Evolutionary conservation across 495 filamentous ascomycete genomes (phyloP), one percentile per base, ranked within the genome.

Genomic region (Tuber indicum): DNA sequence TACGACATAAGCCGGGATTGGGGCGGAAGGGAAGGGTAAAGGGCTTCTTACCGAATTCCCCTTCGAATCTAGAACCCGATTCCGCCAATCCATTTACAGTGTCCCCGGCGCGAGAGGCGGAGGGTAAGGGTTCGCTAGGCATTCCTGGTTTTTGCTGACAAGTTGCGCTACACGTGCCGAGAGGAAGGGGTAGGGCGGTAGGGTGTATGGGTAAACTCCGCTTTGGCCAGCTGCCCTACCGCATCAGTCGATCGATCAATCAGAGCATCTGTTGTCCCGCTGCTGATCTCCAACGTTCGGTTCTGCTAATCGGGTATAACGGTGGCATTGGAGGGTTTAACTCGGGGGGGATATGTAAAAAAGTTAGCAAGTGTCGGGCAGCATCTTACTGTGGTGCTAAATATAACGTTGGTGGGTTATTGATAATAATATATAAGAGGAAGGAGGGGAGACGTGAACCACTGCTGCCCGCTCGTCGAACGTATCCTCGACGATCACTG

Each of bases 371-470:
- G n/a, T 36, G 58, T 66, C 14, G 58, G 6, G 26, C n/a, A 32
- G 14, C 26, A 36, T 66, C 58, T 66, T 66, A 66, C 58, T 36
- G 58, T 66, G 26, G 58, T 66, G 58, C 58, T 66, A 66, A 66
- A 66, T 66, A 66, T 66, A 66, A 36, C 14, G 14, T 26, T 66
- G 58, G 14, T 36, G 58, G 58, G 32, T 66, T 36, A 10, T 1
- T 2, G n/a, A 66, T n/a, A n/a, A n/a, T n/a, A n/a, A n/a, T 26
- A 66, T 66, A 66, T 58, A 66, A 66, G n/a, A 17, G 58, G n/a
- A 66, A 16, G 58, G 9, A 66, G 14, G 58, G n/a, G 52, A 58
- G 52, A 26, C n/a, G n/a, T 26, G n/a, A n/a, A n/a, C 14, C 10
- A 66, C 12, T 66, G 23, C 23, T 36, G 10, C 58, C 16, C n/a